A percentile compares a stretch with the other conserved stretches of the same genome.
phyloP scores from a whole-genome alignment of 441 rosid species.

The Biscutella laevigata region DNA sequence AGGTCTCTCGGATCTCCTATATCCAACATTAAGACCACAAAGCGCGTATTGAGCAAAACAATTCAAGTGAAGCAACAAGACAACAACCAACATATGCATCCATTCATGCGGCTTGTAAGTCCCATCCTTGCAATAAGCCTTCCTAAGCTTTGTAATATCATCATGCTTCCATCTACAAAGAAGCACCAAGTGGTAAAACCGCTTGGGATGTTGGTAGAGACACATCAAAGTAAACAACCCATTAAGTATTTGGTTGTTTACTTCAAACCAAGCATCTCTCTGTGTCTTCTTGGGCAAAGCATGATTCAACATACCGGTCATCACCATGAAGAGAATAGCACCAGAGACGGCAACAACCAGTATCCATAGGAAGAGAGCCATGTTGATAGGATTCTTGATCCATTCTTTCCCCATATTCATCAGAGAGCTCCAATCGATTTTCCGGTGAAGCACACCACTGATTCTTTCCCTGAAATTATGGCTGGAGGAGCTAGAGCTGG shows the following conservation, averaged over 20 bases:
- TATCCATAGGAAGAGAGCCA: slow-evolving; percentile 75
- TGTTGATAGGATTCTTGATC: slow-evolving; percentile 68
- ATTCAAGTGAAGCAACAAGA: slow-evolving; percentile 60
- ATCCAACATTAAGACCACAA: slow-evolving; percentile 76
- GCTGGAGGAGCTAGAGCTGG: slow-evolving; percentile 22
- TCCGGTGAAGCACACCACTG: slow-evolving; percentile 41
- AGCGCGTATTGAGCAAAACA: slow-evolving; percentile 93
- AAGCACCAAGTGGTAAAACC: slow-evolving; percentile 70
- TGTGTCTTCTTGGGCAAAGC: slow-evolving; percentile 53
- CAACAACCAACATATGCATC: slow-evolving; percentile 78
- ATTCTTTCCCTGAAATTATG: slow-evolving; percentile 48
- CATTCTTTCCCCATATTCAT: slow-evolving; percentile 54
- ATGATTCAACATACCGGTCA: slow-evolving; percentile 82
- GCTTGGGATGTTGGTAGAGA: slow-evolving; percentile 78
- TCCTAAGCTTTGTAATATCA: slow-evolving; percentile 58
- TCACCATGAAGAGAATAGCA: slow-evolving; percentile 79
- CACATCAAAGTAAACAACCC: slow-evolving; percentile 88
- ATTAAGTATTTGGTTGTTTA: slow-evolving; percentile 84
- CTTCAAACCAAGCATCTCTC: slow-evolving; percentile 84
- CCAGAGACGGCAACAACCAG: slow-evolving; percentile 68
- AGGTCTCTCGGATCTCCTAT: slow-evolving; percentile 68
- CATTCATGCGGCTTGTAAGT: slow-evolving; percentile 80
- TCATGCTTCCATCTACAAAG: slow-evolving; percentile 65
- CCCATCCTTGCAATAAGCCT: slow-evolving; percentile 72
- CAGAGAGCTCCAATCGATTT: slow-evolving; percentile 58